Conservation (phyloP, 116 monocot species). For the Papilionanthe hybrid region DNA sequence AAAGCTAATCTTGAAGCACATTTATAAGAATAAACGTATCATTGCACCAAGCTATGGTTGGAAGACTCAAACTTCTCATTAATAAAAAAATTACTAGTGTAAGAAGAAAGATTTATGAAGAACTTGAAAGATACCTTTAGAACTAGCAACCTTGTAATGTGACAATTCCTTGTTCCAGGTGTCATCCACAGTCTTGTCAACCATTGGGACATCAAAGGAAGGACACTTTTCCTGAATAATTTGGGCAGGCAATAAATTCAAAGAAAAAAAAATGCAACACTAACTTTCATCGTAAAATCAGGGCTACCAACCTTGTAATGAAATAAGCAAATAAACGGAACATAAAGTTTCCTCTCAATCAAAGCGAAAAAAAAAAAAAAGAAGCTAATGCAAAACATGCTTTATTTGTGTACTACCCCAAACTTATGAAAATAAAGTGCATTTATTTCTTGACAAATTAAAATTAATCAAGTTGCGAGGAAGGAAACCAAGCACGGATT, state of each 20-base stretch:
- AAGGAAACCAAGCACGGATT: no score
- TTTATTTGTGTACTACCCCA: neutral
- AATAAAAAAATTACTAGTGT: no score
- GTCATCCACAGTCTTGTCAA: constrained; percentile 72
- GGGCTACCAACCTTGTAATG: neutral
- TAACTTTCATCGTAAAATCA: neutral
- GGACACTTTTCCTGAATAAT: constrained; percentile 18
- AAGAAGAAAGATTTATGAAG: neutral
- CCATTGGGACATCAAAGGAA: constrained; percentile 64
- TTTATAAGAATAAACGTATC: no score
- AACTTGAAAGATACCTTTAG: constrained; percentile 32
- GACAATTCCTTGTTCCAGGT: constrained; percentile 42
- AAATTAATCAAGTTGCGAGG: no score
- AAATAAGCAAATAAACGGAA: neutral
- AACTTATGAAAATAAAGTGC: neutral
- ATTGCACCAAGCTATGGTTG: no score
- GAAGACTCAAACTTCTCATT: no score
- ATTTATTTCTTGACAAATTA: neutral
- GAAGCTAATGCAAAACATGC: neutral
- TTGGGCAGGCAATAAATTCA: neutral
- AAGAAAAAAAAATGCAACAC: neutral
- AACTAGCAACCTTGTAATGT: constrained; percentile 34
- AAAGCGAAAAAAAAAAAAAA: neutral
- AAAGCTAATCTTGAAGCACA: neutral
- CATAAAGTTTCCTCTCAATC: neutral